Evolutionary conservation across 805 yeast species (phyloP), one percentile per base, ranked within the genome.

Genomic region (Starmera pachycereana): DNA sequence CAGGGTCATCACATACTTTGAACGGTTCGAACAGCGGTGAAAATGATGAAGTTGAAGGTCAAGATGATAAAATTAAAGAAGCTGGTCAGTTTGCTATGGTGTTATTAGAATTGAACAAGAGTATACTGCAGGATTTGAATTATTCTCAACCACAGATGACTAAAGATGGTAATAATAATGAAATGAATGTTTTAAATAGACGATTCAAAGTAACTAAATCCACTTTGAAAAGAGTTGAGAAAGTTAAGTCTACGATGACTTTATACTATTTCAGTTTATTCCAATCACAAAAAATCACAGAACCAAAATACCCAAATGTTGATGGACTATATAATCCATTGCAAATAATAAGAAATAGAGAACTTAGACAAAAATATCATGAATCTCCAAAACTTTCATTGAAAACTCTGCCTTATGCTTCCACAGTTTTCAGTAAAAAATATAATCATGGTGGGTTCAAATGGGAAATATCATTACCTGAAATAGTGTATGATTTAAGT

Each of bases 251-350:
- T 11, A 61, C 68, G 54, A 40, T 55, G 29, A 55, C 49, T 30
- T 29, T 55, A 9, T 46, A 49, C 30, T 55, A 55, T 34, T 53
- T 46, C 30, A 41, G 54, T 1, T 14, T 55, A 10, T 46, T 49
- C 28, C 56, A 53, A 19, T 32, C 45, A 0, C 54, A 48, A 32
- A 52, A 44, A 32, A 28, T 37, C 1, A 38, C 41, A 11, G 41
- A 43, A 29, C 44, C 49, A 3, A 40, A 40, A 34, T 51, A 44
- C 36, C 37, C 66, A 2, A 74, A 73, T 2, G 71, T 81, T 3
- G 86, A 78, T 41, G 84, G 81, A 3, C 71, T 74, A 4, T 87
- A 79, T 63, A 87, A 87, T 53, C 96, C 96, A 4, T 62, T 87
- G 35, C 95, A 85, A 58, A 71, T 79, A n/a, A 75, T 87, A 25